Evolutionary conservation across 106 monocot species (phyloP).

Genomic region (Dioscorea dumetorum): DNA sequence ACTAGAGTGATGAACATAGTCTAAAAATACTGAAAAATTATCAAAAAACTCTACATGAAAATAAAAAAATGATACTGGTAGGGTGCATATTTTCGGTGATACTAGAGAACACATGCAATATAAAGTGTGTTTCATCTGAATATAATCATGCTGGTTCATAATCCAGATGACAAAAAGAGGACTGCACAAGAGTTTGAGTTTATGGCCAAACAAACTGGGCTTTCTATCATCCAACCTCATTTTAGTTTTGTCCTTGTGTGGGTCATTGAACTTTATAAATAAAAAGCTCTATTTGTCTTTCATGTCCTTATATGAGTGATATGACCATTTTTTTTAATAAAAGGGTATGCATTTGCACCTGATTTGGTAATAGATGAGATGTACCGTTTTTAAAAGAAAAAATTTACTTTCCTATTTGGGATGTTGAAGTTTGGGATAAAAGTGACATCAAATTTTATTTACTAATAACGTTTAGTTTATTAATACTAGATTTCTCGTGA

Average conservation of each 20-base stretch:
- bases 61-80: slow-evolving; percentile 12
- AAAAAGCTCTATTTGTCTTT: too few species aligned
- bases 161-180: slow-evolving; percentile 14
- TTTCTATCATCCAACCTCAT: not conserved
- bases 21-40: slow-evolving; percentile 17
- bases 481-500: too few species aligned
- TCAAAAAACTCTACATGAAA: slow-evolving; percentile 13
- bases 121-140: not conserved
- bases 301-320: too few species aligned
- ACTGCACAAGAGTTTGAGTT: slow-evolving; percentile 15
- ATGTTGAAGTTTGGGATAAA: too few species aligned
- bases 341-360: too few species aligned
- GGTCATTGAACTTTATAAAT: not conserved
- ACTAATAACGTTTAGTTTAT: too few species aligned
- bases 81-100: slow-evolving; percentile 11
- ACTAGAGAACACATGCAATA: not conserved
- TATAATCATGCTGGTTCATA: slow-evolving; percentile 12
- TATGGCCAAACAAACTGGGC: slow-evolving; percentile 5
- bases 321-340: too few species aligned
- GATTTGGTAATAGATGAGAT: too few species aligned
- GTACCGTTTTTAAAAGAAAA: too few species aligned
- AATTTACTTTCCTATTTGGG: too few species aligned
- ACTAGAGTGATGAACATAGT: slow-evolving; percentile 25
- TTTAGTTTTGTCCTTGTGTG: not conserved
- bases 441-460: too few species aligned